Base-by-base conservation (phyloP, 805 yeast genomes). In the Nakazawaea wyomingensis region DNA sequence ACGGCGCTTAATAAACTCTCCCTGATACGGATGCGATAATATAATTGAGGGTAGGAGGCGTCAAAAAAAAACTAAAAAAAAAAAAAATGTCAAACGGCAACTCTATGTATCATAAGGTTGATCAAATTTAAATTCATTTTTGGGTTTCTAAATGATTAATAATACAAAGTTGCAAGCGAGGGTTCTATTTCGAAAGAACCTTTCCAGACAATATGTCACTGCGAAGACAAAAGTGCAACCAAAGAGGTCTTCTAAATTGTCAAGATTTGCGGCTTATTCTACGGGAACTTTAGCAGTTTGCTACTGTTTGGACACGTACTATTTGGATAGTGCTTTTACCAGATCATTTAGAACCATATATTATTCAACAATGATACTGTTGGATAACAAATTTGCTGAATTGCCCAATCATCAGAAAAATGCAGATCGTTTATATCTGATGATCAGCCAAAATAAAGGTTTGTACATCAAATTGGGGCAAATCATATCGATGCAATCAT, bases 401-500 rank as follows among this genome's bases (percentile, higher is more conserved):
- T 62, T 79, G n/a, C 72, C 69, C 17, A 70, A 71, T 0, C 93
- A 85, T 50, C 78, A 76, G 45, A 59, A 75, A 21, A 74, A 76
- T 29, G 76, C 91, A 4, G 71, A 68, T 16, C 56, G 79, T 34
- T 51, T 79, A 40, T 68, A 66, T 50, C 54, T 70, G 34, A 55
- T 79, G 40, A 54, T 78, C 44, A 55, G 58, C 29, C 54, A 54
- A 10, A 78, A 78, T 54, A 74, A 71, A 49, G 84, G 85, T 1
- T 66, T 85, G 16, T 85, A 82, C 55, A 80, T 85, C 57, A 85
- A 85, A 57, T 60, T 82, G 51, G 95, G 93, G 19, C 93, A 85
- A 66, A 81, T 85, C 40, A 71, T 85, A 36, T 91, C 93, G 2
- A 78, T 84, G 54, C 93, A 85, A 56, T 80, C 87, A 1, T 62